Evolutionary conservation across 2,329 filamentous ascomycete species (phyloP), one percentile per base, ranked within the genome.

Genomic region (Cercospora zeina): DNA sequence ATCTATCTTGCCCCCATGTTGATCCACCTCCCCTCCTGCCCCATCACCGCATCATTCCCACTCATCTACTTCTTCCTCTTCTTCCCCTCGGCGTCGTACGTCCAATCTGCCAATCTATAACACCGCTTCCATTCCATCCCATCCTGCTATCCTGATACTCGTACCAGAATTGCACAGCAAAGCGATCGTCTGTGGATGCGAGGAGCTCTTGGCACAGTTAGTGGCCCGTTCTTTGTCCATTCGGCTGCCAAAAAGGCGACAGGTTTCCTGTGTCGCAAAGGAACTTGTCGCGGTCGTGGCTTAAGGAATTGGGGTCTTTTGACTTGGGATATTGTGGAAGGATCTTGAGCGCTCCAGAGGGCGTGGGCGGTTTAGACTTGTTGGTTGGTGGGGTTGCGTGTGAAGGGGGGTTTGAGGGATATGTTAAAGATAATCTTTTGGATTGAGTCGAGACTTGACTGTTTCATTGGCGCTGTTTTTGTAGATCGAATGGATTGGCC

Each of bases 361-460:
- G 91, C 85, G 73, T 96, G 91, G 0, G 90, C 91, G 16, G 87
- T 87, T 77, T 96, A 96, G 65, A 96, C 91, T 74, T 96, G 96
- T 62, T 81, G 79, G 14, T 79, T 78, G 1, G 91, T 91, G 1
- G 86, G 88, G 72, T 90, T 87, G 24, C 83, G 79, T 3, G 86
- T 93, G 74, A 92, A 96, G 0, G 91, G 91, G 3, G 91, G 91
- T 62, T 83, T 69, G 24, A 78, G 74, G 50, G 78, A 79, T 78
- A 80, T 80, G 8, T 13, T 63, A 24, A 10, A 10, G 13, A 10
- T 30, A 54, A 2, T 31, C 33, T 16, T 19, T 31, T 9, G 5
- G 3, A 4, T 50, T n/a, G n/a, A n/a, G n/a, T n/a, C n/a, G n/a
- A n/a, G n/a, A n/a, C n/a, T n/a, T n/a, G n/a, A n/a, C n/a, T n/a